Evolutionary conservation across 768 basidiomycete species (phyloP).

Genomic region (Lentinula aciculospora): DNA sequence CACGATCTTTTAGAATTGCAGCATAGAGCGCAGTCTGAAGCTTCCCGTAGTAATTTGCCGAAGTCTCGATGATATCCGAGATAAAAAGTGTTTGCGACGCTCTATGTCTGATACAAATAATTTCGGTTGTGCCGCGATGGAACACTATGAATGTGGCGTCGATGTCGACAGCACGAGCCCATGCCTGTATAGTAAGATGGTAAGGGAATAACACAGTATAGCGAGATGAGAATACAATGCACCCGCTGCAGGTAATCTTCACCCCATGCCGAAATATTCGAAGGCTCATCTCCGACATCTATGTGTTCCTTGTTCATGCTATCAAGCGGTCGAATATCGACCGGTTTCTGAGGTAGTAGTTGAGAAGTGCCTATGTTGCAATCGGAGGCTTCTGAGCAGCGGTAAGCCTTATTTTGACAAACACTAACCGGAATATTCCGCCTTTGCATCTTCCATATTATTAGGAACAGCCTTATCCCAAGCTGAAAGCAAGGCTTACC

Average conservation of each 20-base stretch:
- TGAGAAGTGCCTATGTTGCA: not conserved
- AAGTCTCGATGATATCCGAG: slow-evolving; percentile 3
- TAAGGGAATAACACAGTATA: not conserved
- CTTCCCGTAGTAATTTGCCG: not conserved
- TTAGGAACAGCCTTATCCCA: no score
- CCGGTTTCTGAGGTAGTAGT: not conserved
- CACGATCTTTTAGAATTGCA: not conserved
- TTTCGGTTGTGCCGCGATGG: not conserved
- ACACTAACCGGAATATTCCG: no score
- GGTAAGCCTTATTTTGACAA: not conserved
- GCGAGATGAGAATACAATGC: not conserved
- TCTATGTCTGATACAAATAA: slow-evolving; percentile 1
- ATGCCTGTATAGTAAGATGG: not conserved
- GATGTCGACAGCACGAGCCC: slow-evolving; percentile 1
- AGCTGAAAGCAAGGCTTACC: no score
- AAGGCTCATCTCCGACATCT: not conserved
- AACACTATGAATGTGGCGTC: slow-evolving; percentile 4
- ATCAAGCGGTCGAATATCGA: not conserved
- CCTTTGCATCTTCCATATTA: no score
- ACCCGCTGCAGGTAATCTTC: not conserved
- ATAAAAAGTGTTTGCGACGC: slow-evolving; percentile 3
- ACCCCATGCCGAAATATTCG: not conserved
- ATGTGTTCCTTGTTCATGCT: not conserved
- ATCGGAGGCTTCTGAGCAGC: not conserved
- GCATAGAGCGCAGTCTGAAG: not conserved